A percentile compares a stretch with the other conserved stretches of the same genome.
phyloP scores from a whole-genome alignment of 169 alveolate species.

The Blepharisma undulans region DNA sequence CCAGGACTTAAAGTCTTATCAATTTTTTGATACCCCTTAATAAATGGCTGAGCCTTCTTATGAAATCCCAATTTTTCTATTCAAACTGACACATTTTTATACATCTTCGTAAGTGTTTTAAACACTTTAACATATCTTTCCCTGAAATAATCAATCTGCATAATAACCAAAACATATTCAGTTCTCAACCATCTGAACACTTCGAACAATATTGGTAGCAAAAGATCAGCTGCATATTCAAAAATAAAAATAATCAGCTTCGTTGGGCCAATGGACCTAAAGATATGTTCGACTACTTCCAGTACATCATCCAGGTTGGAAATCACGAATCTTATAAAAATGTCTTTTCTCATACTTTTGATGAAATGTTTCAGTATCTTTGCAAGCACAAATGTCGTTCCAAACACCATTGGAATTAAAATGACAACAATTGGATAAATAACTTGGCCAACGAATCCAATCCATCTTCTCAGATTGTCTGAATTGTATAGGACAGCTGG shows the following conservation, averaged over 20 bases:
- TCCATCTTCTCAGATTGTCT: neutral
- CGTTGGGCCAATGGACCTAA: neutral
- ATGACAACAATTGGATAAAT: constrained; percentile 22
- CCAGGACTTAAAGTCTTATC: neutral
- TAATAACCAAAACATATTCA: constrained; percentile 32
- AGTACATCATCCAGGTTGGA: neutral
- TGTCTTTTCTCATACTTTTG: constrained; percentile 19
- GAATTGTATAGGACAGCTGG: constrained; percentile 11
- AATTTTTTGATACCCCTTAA: neutral
- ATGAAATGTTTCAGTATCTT: neutral
- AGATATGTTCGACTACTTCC: neutral
- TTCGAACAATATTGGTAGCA: neutral
- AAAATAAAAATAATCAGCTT: neutral
- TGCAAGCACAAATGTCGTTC: neutral
- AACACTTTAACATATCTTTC: neutral
- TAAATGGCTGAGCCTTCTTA: neutral
- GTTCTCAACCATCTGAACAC: constrained; percentile 29
- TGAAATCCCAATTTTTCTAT: neutral
- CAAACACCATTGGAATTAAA: constrained; percentile 7
- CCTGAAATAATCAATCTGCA: constrained; percentile 39
- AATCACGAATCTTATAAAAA: neutral
- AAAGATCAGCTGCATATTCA: neutral
- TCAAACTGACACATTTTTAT: neutral
- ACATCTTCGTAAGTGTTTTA: neutral
- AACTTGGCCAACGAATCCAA: neutral